phyloP scores from a whole-genome alignment of 2,329 filamentous ascomycete species.

The Aspergillus fumigatus region DNA sequence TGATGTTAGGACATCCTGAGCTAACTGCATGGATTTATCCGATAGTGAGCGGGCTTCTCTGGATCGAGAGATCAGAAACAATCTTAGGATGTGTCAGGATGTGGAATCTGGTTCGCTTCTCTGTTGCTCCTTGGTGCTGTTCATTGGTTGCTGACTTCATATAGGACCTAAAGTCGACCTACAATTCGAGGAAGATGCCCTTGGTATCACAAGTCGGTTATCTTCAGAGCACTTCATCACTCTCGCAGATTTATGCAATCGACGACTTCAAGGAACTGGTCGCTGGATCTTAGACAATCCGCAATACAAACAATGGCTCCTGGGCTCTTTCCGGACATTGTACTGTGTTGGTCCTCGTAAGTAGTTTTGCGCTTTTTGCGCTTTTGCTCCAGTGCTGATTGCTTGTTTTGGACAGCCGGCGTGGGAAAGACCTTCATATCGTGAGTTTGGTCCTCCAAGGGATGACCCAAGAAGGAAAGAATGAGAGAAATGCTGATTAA shows the following conservation, averaged over 20 bases:
- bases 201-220: conserved; percentile 15
- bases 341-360: conserved; percentile 26
- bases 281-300: conserved; percentile 25
- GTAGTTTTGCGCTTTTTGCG: no score
- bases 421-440: conserved; percentile 29
- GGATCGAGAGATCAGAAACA: conserved; percentile 15
- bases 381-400: no score
- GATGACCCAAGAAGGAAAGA: not conserved
- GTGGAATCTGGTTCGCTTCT: conserved; percentile 13
- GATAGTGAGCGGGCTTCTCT: conserved; percentile 15
- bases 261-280: conserved; percentile 21
- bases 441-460: conserved; percentile 14
- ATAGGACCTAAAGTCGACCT: conserved; percentile 11
- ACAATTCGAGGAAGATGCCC: conserved; percentile 18
- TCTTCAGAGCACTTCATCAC: conserved; percentile 21
- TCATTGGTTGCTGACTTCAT: not conserved
- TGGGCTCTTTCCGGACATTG: conserved; percentile 21
- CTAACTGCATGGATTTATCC: not conserved
- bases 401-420: conserved; percentile 18
- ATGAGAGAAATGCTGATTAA: not conserved
- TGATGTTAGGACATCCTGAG: not conserved
- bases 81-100: conserved; percentile 10
- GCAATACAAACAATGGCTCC: conserved; percentile 22
- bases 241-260: conserved; percentile 26
- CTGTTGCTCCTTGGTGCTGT: not conserved